Evolutionary conservation across 164 flowering plant genomes (phyloP).

Genomic region (Aristolochia californica): DNA sequence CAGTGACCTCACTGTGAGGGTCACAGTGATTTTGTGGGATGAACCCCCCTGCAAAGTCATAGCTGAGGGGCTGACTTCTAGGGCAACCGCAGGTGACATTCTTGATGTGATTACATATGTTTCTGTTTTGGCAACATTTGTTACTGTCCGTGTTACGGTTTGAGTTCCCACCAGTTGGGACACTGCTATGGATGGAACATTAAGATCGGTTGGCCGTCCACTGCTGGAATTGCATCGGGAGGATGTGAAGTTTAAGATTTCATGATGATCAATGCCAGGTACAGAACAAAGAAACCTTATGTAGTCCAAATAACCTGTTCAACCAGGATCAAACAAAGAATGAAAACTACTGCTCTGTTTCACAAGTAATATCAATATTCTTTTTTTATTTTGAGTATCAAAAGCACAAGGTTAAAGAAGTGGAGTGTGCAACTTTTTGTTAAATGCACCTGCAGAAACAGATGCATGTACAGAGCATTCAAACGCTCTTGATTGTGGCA

Average conservation of each 20-base stretch:
- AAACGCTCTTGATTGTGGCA: neutral
- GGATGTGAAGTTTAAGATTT: conserved; percentile 55
- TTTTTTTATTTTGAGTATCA: neutral
- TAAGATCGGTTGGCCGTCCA: conserved; percentile 63
- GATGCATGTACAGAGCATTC: neutral
- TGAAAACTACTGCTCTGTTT: too few species aligned
- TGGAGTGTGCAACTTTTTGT: neutral
- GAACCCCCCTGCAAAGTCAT: conserved; percentile 72
- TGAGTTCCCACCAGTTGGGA: conserved; percentile 69
- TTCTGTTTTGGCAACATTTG: conserved; percentile 77
- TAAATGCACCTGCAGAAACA: too few species aligned
- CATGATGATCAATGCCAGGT: conserved; percentile 68
- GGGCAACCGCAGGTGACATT: conserved; percentile 72
- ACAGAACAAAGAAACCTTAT: conserved; percentile 80
- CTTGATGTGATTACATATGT: conserved; percentile 61
- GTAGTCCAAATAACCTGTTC: conserved; percentile 67
- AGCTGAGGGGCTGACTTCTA: conserved; percentile 69
- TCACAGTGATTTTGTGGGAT: conserved; percentile 52
- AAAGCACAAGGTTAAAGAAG: too few species aligned
- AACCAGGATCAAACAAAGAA: neutral
- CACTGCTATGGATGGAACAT: conserved; percentile 74
- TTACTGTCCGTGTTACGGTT: conserved; percentile 67
- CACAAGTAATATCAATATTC: neutral
- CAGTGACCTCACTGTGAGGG: conserved; percentile 60
- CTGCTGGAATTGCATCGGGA: conserved; percentile 59